Conservation (phyloP, 768 basidiomycete species). For the Lentinula boryana region DNA sequence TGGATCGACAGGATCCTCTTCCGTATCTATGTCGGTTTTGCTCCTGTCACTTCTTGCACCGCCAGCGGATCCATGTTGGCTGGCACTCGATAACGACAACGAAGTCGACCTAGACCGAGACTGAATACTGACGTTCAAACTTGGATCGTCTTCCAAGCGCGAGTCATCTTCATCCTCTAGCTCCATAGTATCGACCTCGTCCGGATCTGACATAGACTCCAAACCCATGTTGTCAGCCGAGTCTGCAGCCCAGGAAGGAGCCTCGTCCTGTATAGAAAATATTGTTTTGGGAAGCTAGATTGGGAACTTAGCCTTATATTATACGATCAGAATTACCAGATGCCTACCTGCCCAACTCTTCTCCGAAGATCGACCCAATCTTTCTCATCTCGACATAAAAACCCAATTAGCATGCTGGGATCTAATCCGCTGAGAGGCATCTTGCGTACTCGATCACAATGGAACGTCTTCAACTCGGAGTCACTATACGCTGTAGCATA, state of each 20-base stretch:
- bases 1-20: conserved; percentile 67
- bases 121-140: conserved; percentile 42
- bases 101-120: conserved; percentile 36
- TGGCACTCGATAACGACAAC: conserved; percentile 35
- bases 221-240: conserved; percentile 73
- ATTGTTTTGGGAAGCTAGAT: conserved; percentile 60
- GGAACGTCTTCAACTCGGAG: conserved; percentile 80
- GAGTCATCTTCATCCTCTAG: conserved; percentile 24
- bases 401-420: conserved; percentile 96
- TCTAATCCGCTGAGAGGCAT: conserved; percentile 89
- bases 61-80: conserved; percentile 20
- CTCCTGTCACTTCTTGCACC: conserved; percentile 22
- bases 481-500: conserved; percentile 70
- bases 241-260: conserved; percentile 76
- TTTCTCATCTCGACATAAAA: conserved; percentile 72
- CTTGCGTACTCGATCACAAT: conserved; percentile 94
- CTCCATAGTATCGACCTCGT: conserved; percentile 53
- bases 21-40: conserved; percentile 56
- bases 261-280: conserved; percentile 85
- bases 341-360: conserved; percentile 66
- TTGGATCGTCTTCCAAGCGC: conserved; percentile 14
- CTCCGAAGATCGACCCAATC: conserved; percentile 83
- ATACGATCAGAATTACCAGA: not conserved
- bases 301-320: not conserved
- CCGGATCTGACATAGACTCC: conserved; percentile 78